A percentile compares a stretch with the other conserved stretches of the same genome.
phyloP scores from a whole-genome alignment of 2,329 filamentous ascomycete genomes.

The Fusarium sp. region DNA sequence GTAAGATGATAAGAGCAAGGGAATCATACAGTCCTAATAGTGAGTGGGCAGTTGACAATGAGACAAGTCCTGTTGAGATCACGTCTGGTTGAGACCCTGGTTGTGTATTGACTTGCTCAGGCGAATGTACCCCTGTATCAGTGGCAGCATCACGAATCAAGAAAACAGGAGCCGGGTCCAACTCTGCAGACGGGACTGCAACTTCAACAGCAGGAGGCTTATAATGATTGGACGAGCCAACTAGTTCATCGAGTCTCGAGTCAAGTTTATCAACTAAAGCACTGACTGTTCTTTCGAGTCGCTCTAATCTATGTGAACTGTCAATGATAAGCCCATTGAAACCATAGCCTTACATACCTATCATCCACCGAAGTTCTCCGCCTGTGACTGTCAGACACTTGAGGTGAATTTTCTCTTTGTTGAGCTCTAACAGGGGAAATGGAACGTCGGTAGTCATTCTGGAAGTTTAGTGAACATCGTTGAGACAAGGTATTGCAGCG shows the following conservation, averaged over 20 bases:
- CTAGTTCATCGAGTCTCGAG: constrained; percentile 6
- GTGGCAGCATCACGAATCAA: constrained; percentile 47
- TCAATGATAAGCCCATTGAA: neutral
- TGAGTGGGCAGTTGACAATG: constrained; percentile 27
- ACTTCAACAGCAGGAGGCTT: neutral
- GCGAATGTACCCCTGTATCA: constrained; percentile 41
- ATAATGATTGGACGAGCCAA: neutral
- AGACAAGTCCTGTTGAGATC: constrained; percentile 40
- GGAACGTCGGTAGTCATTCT: neutral
- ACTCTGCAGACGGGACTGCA: neutral
- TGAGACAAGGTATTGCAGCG: constrained; percentile 44
- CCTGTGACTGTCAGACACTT: fast-evolving
- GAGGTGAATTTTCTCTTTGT: fast-evolving
- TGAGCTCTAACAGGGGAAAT: neutral
- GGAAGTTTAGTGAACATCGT: constrained; percentile 34
- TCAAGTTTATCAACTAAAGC: constrained; percentile 32
- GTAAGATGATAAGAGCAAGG: fast-evolving
- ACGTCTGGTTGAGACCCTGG: constrained; percentile 22
- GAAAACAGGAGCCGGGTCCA: constrained; percentile 42
- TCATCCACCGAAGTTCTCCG: neutral
- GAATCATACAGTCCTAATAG: constrained; percentile 40
- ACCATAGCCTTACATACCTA: neutral
- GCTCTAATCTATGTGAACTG: constrained; percentile 18
- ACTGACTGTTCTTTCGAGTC: constrained; percentile 21
- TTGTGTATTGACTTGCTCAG: constrained; percentile 1